Percentiles rank a stretch among this genome's conserved stretches.
phyloP scores from a whole-genome alignment of 2,329 filamentous ascomycete genomes.

The Alternaria sp. region DNA sequence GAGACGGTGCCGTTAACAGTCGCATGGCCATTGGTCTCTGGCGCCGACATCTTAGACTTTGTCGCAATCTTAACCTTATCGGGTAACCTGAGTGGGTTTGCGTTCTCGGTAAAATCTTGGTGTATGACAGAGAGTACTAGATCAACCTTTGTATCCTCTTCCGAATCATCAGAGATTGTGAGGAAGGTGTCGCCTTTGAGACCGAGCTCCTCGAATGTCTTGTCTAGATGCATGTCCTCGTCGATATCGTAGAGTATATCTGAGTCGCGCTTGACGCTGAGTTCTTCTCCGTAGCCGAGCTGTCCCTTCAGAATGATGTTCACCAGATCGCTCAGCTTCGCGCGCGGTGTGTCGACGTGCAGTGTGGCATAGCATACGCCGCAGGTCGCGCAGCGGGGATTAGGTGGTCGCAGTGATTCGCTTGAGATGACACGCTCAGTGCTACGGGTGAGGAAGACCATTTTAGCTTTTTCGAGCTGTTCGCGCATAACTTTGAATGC shows the following conservation, averaged over 20 bases:
- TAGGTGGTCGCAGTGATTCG: conserved; percentile 68
- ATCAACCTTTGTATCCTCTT: conserved; percentile 80
- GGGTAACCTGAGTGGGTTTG: conserved; percentile 64
- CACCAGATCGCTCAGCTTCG: conserved; percentile 81
- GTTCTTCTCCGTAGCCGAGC: conserved; percentile 81
- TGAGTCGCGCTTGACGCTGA: conserved; percentile 77
- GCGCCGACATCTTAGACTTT: conserved; percentile 53
- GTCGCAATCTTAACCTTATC: conserved; percentile 58
- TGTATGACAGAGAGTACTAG: conserved; percentile 75
- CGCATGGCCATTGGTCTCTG: conserved; percentile 43
- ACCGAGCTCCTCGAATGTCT: conserved; percentile 79
- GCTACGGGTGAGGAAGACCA: conserved; percentile 81
- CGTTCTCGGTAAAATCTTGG: conserved; percentile 55
- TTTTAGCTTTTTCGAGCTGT: conserved; percentile 73
- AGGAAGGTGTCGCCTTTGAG: conserved; percentile 78
- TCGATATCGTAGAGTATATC: conserved; percentile 86
- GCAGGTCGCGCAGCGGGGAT: conserved; percentile 84
- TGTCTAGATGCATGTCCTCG: conserved; percentile 82
- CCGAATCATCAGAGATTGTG: conserved; percentile 83
- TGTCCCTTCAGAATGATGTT: conserved; percentile 74
- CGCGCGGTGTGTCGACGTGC: conserved; percentile 71
- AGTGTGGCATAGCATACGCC: conserved; percentile 74
- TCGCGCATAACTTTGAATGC: conserved; percentile 87
- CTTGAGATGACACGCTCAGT: conserved; percentile 67
- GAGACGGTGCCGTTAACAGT: conserved; percentile 24